These are phyloP conservation scores for Mercurialis annua DNA, from an alignment of 345 rosid genomes.

Conservation along the genomic window DNA sequence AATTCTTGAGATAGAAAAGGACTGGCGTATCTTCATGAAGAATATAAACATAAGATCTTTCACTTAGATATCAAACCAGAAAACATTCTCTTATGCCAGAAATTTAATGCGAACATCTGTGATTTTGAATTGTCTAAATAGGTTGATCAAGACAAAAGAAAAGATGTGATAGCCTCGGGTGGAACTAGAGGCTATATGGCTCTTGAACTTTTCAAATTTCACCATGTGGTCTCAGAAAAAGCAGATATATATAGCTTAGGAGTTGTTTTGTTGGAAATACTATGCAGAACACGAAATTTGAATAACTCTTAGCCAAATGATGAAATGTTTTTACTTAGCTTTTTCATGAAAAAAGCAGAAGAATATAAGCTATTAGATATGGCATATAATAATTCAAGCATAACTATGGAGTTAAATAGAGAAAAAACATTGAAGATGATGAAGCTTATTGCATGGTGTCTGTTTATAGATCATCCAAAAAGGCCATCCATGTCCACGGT, in stretches of 20 bases:
- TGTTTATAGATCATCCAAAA: constrained; percentile 60
- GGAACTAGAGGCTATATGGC: constrained; percentile 27
- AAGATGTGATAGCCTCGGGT: constrained; percentile 19
- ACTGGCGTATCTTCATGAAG: constrained; percentile 80
- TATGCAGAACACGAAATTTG: constrained; percentile 61
- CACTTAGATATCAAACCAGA: constrained; percentile 10
- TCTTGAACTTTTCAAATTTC: constrained; percentile 15
- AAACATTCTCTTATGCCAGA: constrained; percentile 2
- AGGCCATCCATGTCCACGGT: constrained; percentile 76
- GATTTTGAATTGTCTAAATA: constrained; percentile 7
- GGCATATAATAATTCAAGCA: constrained; percentile 44
- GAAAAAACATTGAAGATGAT: constrained; percentile 62
- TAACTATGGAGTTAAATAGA: constrained; percentile 42
- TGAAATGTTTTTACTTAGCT: constrained; percentile 40
- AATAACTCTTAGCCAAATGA: constrained; percentile 56
- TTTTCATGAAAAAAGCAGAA: constrained; percentile 53
- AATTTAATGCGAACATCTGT: not conserved
- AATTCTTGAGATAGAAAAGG: constrained; percentile 84
- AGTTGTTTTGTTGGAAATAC: constrained; percentile 65
- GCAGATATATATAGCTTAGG: constrained; percentile 74
- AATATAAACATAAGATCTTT: constrained; percentile 38
- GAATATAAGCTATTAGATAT: constrained; percentile 50
- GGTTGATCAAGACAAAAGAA: constrained; percentile 7
- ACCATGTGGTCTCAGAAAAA: constrained; percentile 54
- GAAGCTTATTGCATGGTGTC: constrained; percentile 57